Evolutionary conservation across 2,329 filamentous ascomycete genomes (phyloP).

Genomic region (Xylariaceae sp.): DNA sequence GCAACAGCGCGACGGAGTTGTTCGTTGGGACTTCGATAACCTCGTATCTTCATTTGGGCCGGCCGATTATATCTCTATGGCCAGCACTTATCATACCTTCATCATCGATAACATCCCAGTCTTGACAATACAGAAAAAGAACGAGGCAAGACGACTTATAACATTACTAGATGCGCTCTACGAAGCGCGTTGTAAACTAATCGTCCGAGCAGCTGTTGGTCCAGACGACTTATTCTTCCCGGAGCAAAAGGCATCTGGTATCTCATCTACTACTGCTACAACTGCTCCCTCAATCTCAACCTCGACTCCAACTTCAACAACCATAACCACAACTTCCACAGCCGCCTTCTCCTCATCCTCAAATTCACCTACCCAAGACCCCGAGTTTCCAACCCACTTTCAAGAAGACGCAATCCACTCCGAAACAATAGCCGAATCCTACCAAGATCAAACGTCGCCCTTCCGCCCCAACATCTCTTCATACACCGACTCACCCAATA

Average conservation of each 20-base stretch:
- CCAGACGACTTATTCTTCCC: constrained; percentile 79
- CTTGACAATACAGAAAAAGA: constrained; percentile 66
- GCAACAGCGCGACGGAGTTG: constrained; percentile 52
- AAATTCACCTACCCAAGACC: constrained; percentile 10
- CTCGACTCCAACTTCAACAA: constrained; percentile 20
- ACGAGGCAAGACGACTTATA: constrained; percentile 76
- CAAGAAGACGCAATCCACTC: constrained; percentile 53
- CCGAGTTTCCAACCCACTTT: constrained; percentile 21
- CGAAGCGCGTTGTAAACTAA: constrained; percentile 73
- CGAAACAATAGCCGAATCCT: constrained; percentile 69
- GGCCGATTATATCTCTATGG: constrained; percentile 78
- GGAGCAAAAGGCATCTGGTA: constrained; percentile 36
- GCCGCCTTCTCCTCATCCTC: too few species aligned
- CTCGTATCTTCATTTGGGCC: constrained; percentile 69
- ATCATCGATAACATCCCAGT: constrained; percentile 68
- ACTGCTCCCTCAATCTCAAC: constrained; percentile 7
- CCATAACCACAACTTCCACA: too few species aligned
- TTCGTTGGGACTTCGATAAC: constrained; percentile 64
- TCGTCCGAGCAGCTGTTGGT: constrained; percentile 62
- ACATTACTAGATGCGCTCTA: constrained; percentile 77
- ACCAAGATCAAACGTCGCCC: constrained; percentile 71
- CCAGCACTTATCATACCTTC: constrained; percentile 74
- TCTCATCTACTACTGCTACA: constrained; percentile 9
- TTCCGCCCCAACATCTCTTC: constrained; percentile 75
- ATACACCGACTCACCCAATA: constrained; percentile 48